Evolutionary conservation across 2,329 filamentous ascomycete genomes (phyloP).

Genomic region (Aspergillus persii): DNA sequence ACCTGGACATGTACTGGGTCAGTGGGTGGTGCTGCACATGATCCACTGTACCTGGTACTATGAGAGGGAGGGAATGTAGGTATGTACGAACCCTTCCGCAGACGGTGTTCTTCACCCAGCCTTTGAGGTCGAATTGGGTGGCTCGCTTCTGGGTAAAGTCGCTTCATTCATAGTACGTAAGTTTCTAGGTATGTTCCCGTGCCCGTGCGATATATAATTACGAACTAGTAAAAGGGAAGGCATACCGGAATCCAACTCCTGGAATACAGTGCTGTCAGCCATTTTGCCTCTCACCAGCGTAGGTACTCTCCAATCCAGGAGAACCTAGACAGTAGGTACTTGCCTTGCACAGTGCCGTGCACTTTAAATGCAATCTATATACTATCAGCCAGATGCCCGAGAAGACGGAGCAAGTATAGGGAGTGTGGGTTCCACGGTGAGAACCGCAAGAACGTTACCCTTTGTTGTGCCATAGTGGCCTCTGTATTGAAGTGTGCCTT

Average conservation of each 20-base stretch:
- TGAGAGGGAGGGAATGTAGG: background rate
- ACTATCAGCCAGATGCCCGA: conserved; percentile 3
- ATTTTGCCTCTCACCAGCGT: too few relatives aligned
- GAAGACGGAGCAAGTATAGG: background rate
- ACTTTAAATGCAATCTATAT: conserved; percentile 47
- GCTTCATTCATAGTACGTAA: conserved; percentile 11
- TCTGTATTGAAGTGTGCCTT: background rate
- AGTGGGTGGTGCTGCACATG: background rate
- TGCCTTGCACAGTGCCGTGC: conserved; percentile 70
- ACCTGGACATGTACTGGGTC: conserved; percentile 58
- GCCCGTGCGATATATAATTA: background rate
- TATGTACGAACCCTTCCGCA: conserved; percentile 41
- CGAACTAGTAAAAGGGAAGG: background rate
- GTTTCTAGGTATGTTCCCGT: background rate
- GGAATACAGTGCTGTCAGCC: background rate
- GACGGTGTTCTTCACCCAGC: conserved; percentile 49
- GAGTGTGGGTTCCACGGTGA: background rate
- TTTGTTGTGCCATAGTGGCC: background rate
- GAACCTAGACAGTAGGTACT: conserved; percentile 21
- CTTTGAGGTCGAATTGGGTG: conserved; percentile 43
- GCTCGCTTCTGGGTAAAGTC: conserved; percentile 48
- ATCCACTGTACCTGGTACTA: background rate
- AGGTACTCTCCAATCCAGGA: background rate
- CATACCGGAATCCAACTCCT: conserved; percentile 37
- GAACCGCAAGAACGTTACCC: background rate